Conservation (phyloP, 2,329 filamentous ascomycete species). For the Talaromyces funiculosus region DNA sequence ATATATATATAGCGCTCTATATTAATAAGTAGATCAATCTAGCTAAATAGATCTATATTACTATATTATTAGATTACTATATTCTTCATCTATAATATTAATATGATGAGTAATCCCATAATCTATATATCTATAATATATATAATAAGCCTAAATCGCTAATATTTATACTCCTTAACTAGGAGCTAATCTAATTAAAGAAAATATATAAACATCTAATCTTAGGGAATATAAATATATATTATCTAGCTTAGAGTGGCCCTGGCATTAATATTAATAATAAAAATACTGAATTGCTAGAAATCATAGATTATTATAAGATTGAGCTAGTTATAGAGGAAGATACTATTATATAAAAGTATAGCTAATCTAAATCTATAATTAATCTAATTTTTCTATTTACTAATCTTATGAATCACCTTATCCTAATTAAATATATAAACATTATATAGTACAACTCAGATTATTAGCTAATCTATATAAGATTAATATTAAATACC, state of each 20-base stretch:
- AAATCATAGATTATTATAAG: neutral
- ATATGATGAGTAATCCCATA: neutral
- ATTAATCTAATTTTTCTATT: neutral
- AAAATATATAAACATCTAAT: conserved; percentile 4
- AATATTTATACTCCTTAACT: neutral
- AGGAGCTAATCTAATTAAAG: neutral
- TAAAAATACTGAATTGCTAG: neutral
- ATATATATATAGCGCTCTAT: no score
- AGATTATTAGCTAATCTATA: neutral
- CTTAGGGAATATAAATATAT: conserved; percentile 19
- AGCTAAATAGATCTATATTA: neutral
- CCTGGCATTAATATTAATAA: conserved; percentile 3
- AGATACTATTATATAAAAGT: neutral
- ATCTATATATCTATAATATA: neutral
- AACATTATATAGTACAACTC: neutral
- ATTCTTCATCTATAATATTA: neutral
- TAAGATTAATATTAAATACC: no score
- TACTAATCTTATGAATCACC: neutral
- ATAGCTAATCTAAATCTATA: neutral
- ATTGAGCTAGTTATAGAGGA: neutral
- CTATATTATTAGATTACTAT: neutral
- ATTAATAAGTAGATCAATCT: no score
- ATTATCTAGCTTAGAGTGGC: conserved; percentile 17
- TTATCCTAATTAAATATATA: neutral
- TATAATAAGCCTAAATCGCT: neutral